Base-by-base conservation (phyloP, 371 early-diverging fungal species). In the Scutellospora calospora region DNA sequence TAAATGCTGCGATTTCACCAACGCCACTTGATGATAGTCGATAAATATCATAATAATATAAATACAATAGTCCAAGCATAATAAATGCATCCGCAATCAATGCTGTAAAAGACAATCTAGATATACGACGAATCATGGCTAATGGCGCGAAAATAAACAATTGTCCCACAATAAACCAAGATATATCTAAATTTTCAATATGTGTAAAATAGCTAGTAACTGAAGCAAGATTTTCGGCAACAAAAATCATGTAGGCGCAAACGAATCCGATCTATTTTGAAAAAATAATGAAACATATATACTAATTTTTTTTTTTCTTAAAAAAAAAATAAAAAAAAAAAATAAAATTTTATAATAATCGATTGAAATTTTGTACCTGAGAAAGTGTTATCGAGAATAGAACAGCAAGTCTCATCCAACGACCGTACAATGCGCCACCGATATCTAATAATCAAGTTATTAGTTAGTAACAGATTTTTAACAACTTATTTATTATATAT, bases 241-340 rank as follows among this genome's bases (percentile, higher is more conserved):
- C 93, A 85, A 95, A 96, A 51, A 95, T 94, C 89, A 92, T 93
- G 85, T 96, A 96, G 6, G 96, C 95, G 80, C 94, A 94, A 11
- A 93, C 92, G 86, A 96, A 96, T 0, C 96, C 96, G 49, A 93
- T 90, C 88, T 92, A 82, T 33, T 73, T 45, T 22, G 31, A 51
- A 29, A 73, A 31, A 51, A 9, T n/a, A 38, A 45, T 45, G n/a
- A n/a, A 3, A 5, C 25, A n/a, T 35, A 69, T 41, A 45, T 22
- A 41, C 41, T 38, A 45, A n/a, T n/a, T 12, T 38, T 66, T 18
- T 29, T n/a, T n/a, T n/a, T n/a, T n/a, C n/a, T n/a, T n/a, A n/a
- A n/a, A 62, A 29, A 62, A 20, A 33, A n/a, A 20, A 38, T 45
- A 1, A 9, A 45, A 11, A 9, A 45, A 45, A 11, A 9, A 11